Evolutionary conservation across 805 yeast species (phyloP).

Genomic region (Teunomyces gatunensis): DNA sequence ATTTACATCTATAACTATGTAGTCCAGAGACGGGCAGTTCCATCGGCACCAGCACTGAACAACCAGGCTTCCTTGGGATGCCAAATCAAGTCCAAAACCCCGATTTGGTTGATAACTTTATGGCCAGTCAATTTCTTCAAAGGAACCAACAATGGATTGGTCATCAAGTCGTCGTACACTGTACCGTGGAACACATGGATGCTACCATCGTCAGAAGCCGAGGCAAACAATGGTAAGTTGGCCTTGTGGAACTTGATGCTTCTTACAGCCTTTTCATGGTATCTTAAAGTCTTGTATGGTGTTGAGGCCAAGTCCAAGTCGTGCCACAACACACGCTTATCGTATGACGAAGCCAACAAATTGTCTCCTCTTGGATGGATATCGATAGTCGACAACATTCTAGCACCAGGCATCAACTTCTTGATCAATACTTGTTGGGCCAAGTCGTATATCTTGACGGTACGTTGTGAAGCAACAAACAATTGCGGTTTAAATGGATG

Average conservation of each 20-base stretch:
- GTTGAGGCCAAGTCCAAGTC: slow-evolving; percentile 85
- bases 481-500: slow-evolving; percentile 95
- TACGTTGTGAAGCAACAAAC: slow-evolving; percentile 91
- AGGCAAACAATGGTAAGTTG: slow-evolving; percentile 83
- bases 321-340: slow-evolving; percentile 95
- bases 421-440: slow-evolving; percentile 80
- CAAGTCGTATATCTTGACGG: slow-evolving; percentile 85
- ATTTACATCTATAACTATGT: slow-evolving; percentile 38
- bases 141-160: slow-evolving; percentile 94
- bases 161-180: slow-evolving; percentile 92
- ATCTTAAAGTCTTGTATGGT: slow-evolving; percentile 93
- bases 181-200: slow-evolving; percentile 96
- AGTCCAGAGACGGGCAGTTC: slow-evolving; percentile 95
- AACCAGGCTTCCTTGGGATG: slow-evolving; percentile 99
- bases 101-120: slow-evolving; percentile 71
- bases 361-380: slow-evolving; percentile 97
- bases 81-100: slow-evolving; percentile 87
- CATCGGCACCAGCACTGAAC: slow-evolving; percentile 96
- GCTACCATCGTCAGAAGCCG: slow-evolving; percentile 92
- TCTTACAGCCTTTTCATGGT: slow-evolving; percentile 93
- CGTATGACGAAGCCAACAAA: slow-evolving; percentile 86
- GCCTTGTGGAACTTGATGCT: slow-evolving; percentile 82
- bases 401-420: slow-evolving; percentile 90
- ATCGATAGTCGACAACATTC: slow-evolving; percentile 89
- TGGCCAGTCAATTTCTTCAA: slow-evolving; percentile 93